These are phyloP conservation scores for Zygosaccharomyces pseudobailii DNA, from an alignment of 1,139 yeast species.

Conservation along the genomic window DNA sequence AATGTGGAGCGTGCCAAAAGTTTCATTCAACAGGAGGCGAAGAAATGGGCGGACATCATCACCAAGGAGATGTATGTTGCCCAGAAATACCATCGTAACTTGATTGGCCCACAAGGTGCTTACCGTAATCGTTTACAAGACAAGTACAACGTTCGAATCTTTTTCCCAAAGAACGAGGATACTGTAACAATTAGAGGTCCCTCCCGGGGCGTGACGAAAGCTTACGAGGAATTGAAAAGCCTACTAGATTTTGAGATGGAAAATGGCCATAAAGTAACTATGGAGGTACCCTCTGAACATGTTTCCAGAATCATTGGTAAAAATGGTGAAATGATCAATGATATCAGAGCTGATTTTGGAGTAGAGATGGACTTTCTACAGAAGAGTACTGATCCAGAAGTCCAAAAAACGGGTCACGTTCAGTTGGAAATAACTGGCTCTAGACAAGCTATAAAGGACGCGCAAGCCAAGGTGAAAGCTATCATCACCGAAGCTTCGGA, in stretches of 20 bases:
- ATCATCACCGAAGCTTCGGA: conserved; percentile 68
- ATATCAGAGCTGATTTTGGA: conserved; percentile 75
- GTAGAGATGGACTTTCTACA: conserved; percentile 64
- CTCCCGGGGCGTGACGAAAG: conserved; percentile 80
- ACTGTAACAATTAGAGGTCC: conserved; percentile 86
- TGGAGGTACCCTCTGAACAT: conserved; percentile 66
- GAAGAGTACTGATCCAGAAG: conserved; percentile 38
- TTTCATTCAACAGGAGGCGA: conserved; percentile 54
- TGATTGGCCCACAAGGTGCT: conserved; percentile 81
- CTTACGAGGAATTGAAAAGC: conserved; percentile 81
- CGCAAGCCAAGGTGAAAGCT: conserved; percentile 55
- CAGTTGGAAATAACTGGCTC: conserved; percentile 77
- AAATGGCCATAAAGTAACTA: conserved; percentile 62
- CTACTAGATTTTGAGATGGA: conserved; percentile 83
- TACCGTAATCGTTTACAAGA: conserved; percentile 84
- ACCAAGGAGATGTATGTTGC: conserved; percentile 65
- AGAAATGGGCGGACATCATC: conserved; percentile 80
- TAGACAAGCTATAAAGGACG: conserved; percentile 71
- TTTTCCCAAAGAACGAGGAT: conserved; percentile 63
- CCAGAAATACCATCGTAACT: conserved; percentile 68
- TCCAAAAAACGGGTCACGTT: conserved; percentile 42
- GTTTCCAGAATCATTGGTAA: conserved; percentile 87
- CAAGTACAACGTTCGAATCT: conserved; percentile 77
- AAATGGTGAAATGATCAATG: conserved; percentile 77
- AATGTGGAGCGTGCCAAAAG: conserved; percentile 73